A percentile compares a stretch with the other conserved stretches of the same genome.
Conservation (phyloP, 768 basidiomycete species). For the Rhodosporidiobolus odoratus region DNA sequence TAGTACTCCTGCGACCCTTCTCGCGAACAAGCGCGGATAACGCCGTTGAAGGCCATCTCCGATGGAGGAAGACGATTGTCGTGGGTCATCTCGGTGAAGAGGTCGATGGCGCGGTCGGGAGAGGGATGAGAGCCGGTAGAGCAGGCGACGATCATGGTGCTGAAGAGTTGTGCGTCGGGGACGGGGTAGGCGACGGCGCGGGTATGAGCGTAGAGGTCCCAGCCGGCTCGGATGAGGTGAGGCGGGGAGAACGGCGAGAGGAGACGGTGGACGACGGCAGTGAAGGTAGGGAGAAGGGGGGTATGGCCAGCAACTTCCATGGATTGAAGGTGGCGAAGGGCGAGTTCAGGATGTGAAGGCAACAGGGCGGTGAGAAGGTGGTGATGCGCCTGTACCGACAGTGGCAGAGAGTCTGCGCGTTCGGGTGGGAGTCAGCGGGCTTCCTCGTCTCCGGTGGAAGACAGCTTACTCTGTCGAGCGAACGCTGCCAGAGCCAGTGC, state of each 20-base stretch:
- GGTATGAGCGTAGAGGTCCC: constrained; percentile 94
- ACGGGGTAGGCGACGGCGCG: constrained; percentile 85
- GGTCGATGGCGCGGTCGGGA: constrained; percentile 84
- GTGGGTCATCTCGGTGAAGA: constrained; percentile 81
- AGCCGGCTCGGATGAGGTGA: constrained; percentile 61
- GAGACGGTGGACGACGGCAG: constrained; percentile 55
- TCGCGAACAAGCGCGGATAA: constrained; percentile 73
- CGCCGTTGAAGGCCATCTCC: constrained; percentile 66
- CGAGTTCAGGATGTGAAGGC: constrained; percentile 57
- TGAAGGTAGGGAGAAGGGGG: constrained; percentile 71
- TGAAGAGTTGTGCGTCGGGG: constrained; percentile 68
- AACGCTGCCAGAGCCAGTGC: constrained; percentile 53
- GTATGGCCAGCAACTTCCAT: constrained; percentile 63
- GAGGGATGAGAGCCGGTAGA: constrained; percentile 60
- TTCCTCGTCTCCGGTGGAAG: too few relatives aligned
- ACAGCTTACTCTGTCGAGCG: constrained; percentile 51
- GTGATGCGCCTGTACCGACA: constrained; percentile 56
- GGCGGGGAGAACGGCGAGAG: constrained; percentile 51
- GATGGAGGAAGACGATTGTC: constrained; percentile 52
- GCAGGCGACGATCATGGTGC: constrained; percentile 82
- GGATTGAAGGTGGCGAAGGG: constrained; percentile 62
- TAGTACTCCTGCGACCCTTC: constrained; percentile 46
- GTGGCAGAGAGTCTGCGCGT: constrained; percentile 33
- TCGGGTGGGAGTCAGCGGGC: too few relatives aligned
- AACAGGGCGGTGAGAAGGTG: constrained; percentile 57